Evolutionary conservation across 345 rosid genomes (phyloP).

Genomic region (Cardamine occulta): DNA sequence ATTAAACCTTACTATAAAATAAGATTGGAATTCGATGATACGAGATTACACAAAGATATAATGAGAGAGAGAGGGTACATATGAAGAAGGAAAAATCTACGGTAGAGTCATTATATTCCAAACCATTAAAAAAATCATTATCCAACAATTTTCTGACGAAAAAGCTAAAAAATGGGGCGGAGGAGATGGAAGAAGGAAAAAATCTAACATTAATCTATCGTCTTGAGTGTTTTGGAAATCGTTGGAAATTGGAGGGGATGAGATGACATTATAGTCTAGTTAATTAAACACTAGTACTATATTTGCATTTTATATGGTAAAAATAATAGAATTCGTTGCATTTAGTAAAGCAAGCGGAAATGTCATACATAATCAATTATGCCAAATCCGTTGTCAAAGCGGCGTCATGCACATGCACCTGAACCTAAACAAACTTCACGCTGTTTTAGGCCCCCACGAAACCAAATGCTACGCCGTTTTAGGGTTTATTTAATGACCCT

Average conservation of each 20-base stretch:
- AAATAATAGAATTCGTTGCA: constrained; percentile 20
- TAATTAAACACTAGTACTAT: too few relatives aligned
- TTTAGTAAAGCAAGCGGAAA: constrained; percentile 22
- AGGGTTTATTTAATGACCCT: background rate
- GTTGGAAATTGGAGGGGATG: constrained; percentile 23
- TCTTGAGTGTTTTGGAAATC: background rate
- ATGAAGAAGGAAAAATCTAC: too few relatives aligned
- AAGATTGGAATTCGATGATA: too few relatives aligned
- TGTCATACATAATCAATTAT: constrained; percentile 10
- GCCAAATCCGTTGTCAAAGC: constrained; percentile 26
- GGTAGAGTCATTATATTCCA: too few relatives aligned
- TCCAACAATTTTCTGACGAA: too few relatives aligned
- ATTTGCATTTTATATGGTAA: background rate
- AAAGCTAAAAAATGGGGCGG: background rate
- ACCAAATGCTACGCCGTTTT: background rate
- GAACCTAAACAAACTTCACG: background rate
- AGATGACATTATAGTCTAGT: background rate
- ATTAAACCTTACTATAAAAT: too few relatives aligned
- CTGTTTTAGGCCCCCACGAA: background rate
- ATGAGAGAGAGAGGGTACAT: too few relatives aligned
- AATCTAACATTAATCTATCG: background rate
- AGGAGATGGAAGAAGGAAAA: background rate
- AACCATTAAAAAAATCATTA: too few relatives aligned
- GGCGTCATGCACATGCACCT: constrained; percentile 34
- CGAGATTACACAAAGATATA: too few relatives aligned